Evolutionary conservation across 2,329 filamentous ascomycete genomes (phyloP).

Genomic region (Calonectria hongkongensis): DNA sequence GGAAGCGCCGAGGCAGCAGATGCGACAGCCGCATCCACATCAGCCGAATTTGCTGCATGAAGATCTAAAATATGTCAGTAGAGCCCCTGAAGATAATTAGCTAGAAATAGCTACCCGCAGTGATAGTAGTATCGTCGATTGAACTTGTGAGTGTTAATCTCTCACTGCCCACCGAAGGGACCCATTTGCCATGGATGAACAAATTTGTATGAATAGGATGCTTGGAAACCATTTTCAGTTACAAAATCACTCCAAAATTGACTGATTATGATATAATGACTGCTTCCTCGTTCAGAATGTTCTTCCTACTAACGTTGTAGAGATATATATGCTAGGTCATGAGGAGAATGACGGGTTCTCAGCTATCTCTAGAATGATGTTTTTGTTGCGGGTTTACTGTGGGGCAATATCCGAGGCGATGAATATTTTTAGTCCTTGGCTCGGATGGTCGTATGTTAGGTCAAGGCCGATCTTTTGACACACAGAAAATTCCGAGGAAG

Average conservation of each 20-base stretch:
- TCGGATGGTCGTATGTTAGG: neutral
- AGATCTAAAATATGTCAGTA: neutral
- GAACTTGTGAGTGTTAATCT: neutral
- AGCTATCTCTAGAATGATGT: neutral
- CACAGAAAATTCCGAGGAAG: neutral
- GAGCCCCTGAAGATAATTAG: neutral
- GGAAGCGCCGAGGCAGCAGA: neutral
- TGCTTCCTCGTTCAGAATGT: neutral
- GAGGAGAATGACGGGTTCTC: neutral
- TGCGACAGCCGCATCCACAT: neutral
- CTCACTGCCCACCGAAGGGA: neutral
- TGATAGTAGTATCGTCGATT: neutral
- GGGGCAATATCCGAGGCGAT: neutral
- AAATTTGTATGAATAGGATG: neutral
- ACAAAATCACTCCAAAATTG: neutral
- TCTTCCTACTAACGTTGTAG: neutral
- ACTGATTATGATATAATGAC: neutral
- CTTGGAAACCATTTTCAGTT: neutral
- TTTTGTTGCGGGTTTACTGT: neutral
- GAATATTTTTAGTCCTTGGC: neutral
- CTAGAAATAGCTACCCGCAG: neutral
- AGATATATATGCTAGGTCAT: neutral
- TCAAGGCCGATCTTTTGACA: neutral
- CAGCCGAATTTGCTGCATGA: neutral
- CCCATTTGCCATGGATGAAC: neutral